phyloP scores from a whole-genome alignment of 805 yeast genomes.

The Metschnikowia chrysomelidarum region DNA sequence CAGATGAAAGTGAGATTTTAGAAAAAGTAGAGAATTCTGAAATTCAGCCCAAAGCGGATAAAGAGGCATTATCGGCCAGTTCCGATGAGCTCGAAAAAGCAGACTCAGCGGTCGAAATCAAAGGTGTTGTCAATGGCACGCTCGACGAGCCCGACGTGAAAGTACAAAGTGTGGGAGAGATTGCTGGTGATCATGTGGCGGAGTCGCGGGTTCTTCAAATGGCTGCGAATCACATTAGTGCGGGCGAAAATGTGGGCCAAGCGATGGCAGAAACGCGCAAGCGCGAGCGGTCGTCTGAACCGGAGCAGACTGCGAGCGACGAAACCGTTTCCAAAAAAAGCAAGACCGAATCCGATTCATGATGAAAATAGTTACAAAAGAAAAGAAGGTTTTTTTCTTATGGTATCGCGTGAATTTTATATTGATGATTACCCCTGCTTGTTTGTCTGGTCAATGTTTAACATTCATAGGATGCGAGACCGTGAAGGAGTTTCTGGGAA shows the following conservation, averaged over 20 bases:
- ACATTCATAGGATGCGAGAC: too few species aligned
- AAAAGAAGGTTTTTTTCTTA: too few species aligned
- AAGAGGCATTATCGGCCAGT: conserved; percentile 1
- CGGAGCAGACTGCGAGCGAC: neutral
- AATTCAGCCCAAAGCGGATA: conserved; percentile 6
- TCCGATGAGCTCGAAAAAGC: conserved; percentile 2
- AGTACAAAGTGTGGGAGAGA: conserved; percentile 5
- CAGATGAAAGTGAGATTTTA: conserved; percentile 1
- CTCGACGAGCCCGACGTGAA: conserved; percentile 2
- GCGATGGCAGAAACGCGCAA: conserved; percentile 7
- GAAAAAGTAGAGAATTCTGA: conserved; percentile 1
- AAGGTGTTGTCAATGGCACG: conserved; percentile 1
- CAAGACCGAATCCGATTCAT: conserved; percentile 1
- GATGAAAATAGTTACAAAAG: too few species aligned
- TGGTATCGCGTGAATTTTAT: too few species aligned
- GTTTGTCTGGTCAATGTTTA: too few species aligned
- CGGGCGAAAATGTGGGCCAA: conserved; percentile 7
- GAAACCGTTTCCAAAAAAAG: conserved; percentile 2
- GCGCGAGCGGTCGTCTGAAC: conserved; percentile 6
- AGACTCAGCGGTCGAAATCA: neutral
- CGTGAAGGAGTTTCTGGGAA: too few species aligned
- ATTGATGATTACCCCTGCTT: too few species aligned
- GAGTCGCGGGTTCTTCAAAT: conserved; percentile 4
- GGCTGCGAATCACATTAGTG: conserved; percentile 1
- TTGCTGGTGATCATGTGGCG: conserved; percentile 8